These are phyloP conservation scores for Phytopythium ostracodes DNA, from an alignment of 352 stramenopile species.

Conservation along the genomic window DNA sequence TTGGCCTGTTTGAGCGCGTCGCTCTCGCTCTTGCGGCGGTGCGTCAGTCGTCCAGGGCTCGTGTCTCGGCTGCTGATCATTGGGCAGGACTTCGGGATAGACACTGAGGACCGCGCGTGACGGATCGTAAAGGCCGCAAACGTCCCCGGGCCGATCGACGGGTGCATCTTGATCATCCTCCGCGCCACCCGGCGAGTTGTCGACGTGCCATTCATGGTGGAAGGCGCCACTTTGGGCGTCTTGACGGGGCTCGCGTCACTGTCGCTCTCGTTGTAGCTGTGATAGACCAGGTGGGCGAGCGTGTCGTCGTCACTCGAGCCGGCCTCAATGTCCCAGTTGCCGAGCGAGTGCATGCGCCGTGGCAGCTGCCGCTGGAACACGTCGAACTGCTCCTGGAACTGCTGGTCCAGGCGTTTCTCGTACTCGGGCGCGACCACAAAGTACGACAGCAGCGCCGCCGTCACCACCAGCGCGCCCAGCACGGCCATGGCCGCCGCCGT, in stretches of 20 bases:
- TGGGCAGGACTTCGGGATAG: not conserved
- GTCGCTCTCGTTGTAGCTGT: not conserved
- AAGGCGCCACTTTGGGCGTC: not conserved
- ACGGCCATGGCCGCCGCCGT: slow-evolving; percentile 11
- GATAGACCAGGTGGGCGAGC: not conserved
- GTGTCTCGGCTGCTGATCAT: not conserved
- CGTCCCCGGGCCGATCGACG: not conserved
- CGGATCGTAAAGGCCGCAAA: not conserved
- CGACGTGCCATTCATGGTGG: not conserved
- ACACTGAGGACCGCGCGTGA: not conserved
- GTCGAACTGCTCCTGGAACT: slow-evolving; percentile 36
- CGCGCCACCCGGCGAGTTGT: not conserved
- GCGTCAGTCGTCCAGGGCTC: slow-evolving; percentile 21
- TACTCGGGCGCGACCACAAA: slow-evolving; percentile 76
- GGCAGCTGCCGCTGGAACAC: slow-evolving; percentile 10
- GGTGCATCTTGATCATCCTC: slow-evolving; percentile 1
- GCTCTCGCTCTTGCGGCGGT: slow-evolving; percentile 65
- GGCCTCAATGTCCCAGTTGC: slow-evolving; percentile 40
- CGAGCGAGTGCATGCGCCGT: slow-evolving; percentile 34
- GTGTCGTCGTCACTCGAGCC: slow-evolving; percentile 42
- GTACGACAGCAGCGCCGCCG: slow-evolving; percentile 67
- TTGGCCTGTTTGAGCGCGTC: slow-evolving; percentile 53
- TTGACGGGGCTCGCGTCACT: not conserved
- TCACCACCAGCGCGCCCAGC: slow-evolving; percentile 45
- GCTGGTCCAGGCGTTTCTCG: slow-evolving; percentile 63